A percentile compares a stretch with the other conserved stretches of the same genome.
Conservation (phyloP, 108 stramenopile species). For the Nannochloropsis salina region DNA sequence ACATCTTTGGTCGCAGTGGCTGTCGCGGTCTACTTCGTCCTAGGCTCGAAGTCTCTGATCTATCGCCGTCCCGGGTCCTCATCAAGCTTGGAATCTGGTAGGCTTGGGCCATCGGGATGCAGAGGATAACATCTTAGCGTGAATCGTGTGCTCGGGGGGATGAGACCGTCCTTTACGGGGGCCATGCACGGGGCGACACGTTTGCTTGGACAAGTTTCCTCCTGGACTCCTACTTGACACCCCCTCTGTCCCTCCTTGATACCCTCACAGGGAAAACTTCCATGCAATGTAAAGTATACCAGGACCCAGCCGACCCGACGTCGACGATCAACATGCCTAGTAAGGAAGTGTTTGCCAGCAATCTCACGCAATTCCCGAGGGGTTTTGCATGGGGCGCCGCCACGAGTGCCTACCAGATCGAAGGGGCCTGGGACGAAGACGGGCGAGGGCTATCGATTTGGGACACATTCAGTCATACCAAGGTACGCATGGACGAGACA, state of each 20-base stretch:
- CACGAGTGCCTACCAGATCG: slow-evolving; percentile 78
- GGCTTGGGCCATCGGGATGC: too few species aligned
- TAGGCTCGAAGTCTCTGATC: not conserved
- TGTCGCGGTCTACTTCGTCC: not conserved
- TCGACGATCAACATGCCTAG: not conserved
- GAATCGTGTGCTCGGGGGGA: too few species aligned
- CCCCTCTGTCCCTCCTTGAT: not conserved
- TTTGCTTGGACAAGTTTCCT: too few species aligned
- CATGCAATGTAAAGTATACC: not conserved
- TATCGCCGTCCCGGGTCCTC: not conserved
- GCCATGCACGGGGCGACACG: too few species aligned
- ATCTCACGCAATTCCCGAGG: not conserved
- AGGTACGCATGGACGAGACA: not conserved
- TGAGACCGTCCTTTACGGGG: too few species aligned
- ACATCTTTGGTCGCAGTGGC: not conserved
- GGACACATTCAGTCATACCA: slow-evolving; percentile 64
- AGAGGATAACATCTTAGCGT: too few species aligned
- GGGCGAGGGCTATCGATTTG: slow-evolving; percentile 79
- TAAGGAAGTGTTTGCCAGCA: not conserved
- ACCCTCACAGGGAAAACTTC: not conserved
- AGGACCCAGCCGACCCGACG: not conserved
- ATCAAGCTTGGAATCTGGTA: too few species aligned
- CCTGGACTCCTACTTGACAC: not conserved
- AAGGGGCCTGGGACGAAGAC: slow-evolving; percentile 70
- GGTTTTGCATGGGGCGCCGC: slow-evolving; percentile 73